Conservation (phyloP, 352 stramenopile genomes). For the Aphanomyces astaci region DNA sequence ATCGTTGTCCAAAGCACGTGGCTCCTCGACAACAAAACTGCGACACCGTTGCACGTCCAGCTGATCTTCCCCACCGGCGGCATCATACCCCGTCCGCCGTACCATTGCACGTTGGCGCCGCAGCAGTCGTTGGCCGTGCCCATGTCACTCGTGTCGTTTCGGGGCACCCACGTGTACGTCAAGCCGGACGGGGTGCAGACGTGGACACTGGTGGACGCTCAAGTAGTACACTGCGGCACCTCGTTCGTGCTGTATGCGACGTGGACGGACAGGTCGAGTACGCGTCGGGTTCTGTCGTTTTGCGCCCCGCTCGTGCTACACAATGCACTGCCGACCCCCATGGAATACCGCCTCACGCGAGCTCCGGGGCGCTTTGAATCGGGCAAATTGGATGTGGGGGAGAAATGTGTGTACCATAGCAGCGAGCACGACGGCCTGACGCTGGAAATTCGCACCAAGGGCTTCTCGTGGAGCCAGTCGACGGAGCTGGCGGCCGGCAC, state of each 20-base stretch:
- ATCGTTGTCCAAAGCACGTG: conserved; percentile 78
- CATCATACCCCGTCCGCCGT: conserved; percentile 1
- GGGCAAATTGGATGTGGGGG: conserved; percentile 51
- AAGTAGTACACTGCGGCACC: background rate
- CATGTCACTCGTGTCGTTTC: conserved; percentile 8
- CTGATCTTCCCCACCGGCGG: conserved; percentile 36
- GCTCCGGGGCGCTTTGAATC: background rate
- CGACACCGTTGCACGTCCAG: conserved; percentile 77
- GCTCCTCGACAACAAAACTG: conserved; percentile 76
- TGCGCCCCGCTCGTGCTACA: conserved; percentile 17
- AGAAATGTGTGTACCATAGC: conserved; percentile 77
- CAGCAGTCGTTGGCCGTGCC: conserved; percentile 6
- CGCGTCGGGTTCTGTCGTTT: conserved; percentile 4
- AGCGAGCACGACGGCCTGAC: conserved; percentile 71
- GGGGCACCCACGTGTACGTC: conserved; percentile 13
- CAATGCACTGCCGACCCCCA: conserved; percentile 10
- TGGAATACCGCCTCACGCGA: conserved; percentile 10
- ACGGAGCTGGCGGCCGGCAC: conserved; percentile 42
- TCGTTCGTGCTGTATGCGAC: conserved; percentile 9
- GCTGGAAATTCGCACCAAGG: conserved; percentile 70
- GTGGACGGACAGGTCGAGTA: background rate
- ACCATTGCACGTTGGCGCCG: background rate
- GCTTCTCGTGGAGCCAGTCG: conserved; percentile 79
- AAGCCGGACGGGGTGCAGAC: background rate
- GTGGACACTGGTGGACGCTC: conserved; percentile 16